A percentile compares a stretch with the other conserved stretches of the same genome.
phyloP scores from a whole-genome alignment of 2,329 filamentous ascomycete species.

The Colletotrichum lentis region DNA sequence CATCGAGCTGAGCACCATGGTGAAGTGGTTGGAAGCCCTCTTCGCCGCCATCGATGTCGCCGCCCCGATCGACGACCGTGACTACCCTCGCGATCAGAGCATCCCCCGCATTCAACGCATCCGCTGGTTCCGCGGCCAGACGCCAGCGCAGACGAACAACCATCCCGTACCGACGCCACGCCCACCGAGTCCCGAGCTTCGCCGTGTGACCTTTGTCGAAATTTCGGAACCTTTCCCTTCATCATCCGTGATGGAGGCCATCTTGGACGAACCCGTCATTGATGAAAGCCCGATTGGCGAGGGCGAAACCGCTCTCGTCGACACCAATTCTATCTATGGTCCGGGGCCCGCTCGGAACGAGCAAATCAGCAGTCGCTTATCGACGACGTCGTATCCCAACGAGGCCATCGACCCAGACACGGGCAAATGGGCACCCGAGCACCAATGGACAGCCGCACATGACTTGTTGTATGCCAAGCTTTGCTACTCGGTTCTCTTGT shows the following conservation, averaged over 20 bases:
- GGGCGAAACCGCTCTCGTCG: constrained; percentile 14
- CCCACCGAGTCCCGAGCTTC: constrained; percentile 25
- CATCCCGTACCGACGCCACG: constrained; percentile 35
- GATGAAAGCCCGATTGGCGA: constrained; percentile 13
- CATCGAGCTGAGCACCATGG: constrained; percentile 69
- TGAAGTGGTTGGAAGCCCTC: constrained; percentile 73
- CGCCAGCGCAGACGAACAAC: constrained; percentile 43
- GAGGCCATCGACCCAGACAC: constrained; percentile 57
- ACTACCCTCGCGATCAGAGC: constrained; percentile 68
- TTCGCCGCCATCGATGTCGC: constrained; percentile 79
- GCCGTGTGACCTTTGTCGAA: constrained; percentile 17
- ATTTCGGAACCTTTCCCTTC: constrained; percentile 21
- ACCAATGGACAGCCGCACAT: constrained; percentile 63
- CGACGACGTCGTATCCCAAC: constrained; percentile 56
- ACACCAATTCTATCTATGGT: constrained; percentile 28
- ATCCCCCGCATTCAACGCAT: constrained; percentile 65
- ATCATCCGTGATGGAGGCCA: constrained; percentile 19
- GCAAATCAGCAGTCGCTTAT: constrained; percentile 50
- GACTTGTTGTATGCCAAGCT: constrained; percentile 68
- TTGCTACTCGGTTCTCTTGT: constrained; percentile 66
- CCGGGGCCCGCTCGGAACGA: constrained; percentile 35
- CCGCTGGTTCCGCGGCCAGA: constrained; percentile 57
- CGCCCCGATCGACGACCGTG: constrained; percentile 73
- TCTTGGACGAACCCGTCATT: constrained; percentile 29
- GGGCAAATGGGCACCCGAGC: constrained; percentile 65